Conservation (phyloP, 129 eudicot genomes). For the Flaveria ramosissima region DNA sequence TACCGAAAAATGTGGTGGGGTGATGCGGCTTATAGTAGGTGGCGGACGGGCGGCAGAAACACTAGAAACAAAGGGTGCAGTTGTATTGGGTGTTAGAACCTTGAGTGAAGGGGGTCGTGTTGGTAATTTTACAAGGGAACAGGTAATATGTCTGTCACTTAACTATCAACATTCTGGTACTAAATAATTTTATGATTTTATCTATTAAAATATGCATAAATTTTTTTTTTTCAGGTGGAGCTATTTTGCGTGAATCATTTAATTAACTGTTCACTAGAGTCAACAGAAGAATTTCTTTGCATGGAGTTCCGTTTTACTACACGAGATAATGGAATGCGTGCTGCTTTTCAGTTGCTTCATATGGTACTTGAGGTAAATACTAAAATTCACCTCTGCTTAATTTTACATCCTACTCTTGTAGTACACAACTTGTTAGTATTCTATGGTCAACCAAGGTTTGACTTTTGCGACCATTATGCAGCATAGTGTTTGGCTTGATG, state of each 20-base stretch:
- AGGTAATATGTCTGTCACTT: conserved; percentile 46
- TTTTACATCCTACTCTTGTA: not conserved
- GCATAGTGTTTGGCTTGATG: conserved; percentile 99
- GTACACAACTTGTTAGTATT: not conserved
- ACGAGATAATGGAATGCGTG: conserved; percentile 97
- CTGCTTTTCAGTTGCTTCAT: conserved; percentile 98
- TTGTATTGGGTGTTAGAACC: conserved; percentile 94
- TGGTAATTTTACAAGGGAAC: conserved; percentile 91
- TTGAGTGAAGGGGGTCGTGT: conserved; percentile 99
- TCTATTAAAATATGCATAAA: not conserved
- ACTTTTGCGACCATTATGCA: conserved; percentile 43
- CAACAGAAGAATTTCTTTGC: conserved; percentile 96
- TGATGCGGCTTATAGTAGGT: conserved; percentile 97
- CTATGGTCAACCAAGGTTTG: conserved; percentile 9
- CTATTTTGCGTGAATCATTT: conserved; percentile 96
- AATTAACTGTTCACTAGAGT: conserved; percentile 92
- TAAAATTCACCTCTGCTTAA: not conserved
- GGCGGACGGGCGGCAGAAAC: conserved; percentile 98
- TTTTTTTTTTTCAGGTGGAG: conserved; percentile 64
- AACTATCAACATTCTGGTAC: not conserved
- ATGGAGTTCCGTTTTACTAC: conserved; percentile 98
- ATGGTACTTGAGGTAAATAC: conserved; percentile 96
- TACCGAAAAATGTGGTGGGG: conserved; percentile 87
- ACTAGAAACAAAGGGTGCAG: conserved; percentile 73
- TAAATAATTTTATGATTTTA: not conserved